Evolutionary conservation across 1,139 yeast species (phyloP).

Genomic region (Geotrichum europaeum): DNA sequence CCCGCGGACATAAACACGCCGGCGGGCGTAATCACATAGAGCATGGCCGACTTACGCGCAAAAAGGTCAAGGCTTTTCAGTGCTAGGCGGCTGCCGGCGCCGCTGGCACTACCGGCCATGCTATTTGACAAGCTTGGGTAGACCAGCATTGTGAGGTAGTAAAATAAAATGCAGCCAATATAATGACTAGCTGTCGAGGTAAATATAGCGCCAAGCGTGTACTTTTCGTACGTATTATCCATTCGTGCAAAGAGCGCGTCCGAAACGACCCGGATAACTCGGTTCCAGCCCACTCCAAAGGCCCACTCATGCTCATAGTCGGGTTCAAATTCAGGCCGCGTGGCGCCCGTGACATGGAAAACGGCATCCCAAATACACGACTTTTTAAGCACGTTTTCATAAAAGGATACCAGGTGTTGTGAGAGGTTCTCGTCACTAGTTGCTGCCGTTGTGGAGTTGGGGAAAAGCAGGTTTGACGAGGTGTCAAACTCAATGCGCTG

Average conservation of each 20-base stretch:
- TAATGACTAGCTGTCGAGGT: conserved; percentile 53
- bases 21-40: conserved; percentile 64
- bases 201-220: conserved; percentile 42
- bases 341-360: conserved; percentile 57
- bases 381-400: conserved; percentile 36
- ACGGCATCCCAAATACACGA: conserved; percentile 83
- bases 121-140: conserved; percentile 31
- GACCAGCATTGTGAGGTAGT: conserved; percentile 40
- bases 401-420: conserved; percentile 7
- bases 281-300: conserved; percentile 75
- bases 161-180: conserved; percentile 46
- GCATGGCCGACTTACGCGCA: conserved; percentile 40
- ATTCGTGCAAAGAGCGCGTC: conserved; percentile 10
- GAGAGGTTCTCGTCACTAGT: conserved; percentile 4
- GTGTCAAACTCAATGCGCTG: conserved; percentile 48
- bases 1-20: conserved; percentile 73
- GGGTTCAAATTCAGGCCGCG: conserved; percentile 35
- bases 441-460: not conserved
- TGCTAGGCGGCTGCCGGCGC: conserved; percentile 8
- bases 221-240: conserved; percentile 32
- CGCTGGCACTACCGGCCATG: conserved; percentile 18
- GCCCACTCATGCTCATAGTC: conserved; percentile 85
- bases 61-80: conserved; percentile 14
- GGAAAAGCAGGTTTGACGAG: conserved; percentile 37
- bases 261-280: conserved; percentile 37